Evolutionary conservation across 768 basidiomycete genomes (phyloP).

Genomic region (Agaricus blazei): DNA sequence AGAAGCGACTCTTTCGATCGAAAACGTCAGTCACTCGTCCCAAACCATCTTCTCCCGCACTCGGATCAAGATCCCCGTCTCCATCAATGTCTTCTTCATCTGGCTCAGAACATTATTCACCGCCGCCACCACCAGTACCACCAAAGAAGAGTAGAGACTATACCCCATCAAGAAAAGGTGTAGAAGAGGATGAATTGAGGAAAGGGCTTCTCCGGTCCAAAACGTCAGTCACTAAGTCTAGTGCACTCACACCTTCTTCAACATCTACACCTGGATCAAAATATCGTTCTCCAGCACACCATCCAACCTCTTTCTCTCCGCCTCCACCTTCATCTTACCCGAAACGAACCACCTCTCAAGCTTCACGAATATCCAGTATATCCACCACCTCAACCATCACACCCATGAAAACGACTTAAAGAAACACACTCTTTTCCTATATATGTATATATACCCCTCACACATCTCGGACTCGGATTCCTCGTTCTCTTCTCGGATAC

Average conservation of each 20-base stretch:
- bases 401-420: not conserved
- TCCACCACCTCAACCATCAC: slow-evolving; percentile 3
- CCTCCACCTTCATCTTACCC: not conserved
- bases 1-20: not conserved
- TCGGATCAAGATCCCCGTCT: too few species aligned
- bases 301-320: too few species aligned
- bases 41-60: too few species aligned
- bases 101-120: too few species aligned
- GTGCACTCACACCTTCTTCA: not conserved
- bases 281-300: too few species aligned
- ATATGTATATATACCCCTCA: too few species aligned
- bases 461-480: too few species aligned
- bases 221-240: not conserved
- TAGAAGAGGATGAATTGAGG: not conserved
- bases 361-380: not conserved
- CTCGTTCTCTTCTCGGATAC: too few species aligned
- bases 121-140: too few species aligned
- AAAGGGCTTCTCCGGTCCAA: slow-evolving; percentile 1
- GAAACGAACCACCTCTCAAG: not conserved
- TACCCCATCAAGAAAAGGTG: not conserved
- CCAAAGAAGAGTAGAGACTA: not conserved
- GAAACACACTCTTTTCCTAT: too few species aligned
- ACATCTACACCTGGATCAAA: too few species aligned
- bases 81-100: too few species aligned
- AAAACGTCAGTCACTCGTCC: not conserved